Evolutionary conservation across 1,284 basidiomycete genomes (phyloP), one percentile per base, ranked within the genome.

Genomic region (Boletus sp.): DNA sequence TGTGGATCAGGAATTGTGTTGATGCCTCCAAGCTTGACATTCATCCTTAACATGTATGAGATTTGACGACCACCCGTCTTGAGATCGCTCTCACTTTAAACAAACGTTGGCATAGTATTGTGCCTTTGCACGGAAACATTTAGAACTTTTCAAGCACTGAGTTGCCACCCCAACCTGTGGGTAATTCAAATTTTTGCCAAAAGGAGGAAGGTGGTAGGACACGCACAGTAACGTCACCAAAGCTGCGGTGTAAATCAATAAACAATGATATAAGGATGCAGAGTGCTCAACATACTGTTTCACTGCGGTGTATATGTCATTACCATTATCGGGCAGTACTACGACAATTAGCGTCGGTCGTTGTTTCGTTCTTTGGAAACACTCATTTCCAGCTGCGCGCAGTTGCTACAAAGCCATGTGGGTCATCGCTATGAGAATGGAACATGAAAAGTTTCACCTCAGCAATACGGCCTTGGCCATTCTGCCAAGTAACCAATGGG

Each of bases 41-140:
- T 90, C 56, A 91, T 75, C 62, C 87, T 33, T 90, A 55, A 8
- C 37, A 2, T 9, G 8, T 30, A 3, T 60, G 33, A 51, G 46
- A 44, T 39, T 34, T 20, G 5, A 8, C 17, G 34, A 17, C 17
- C 10, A 30, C 16, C 22, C n/a, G n/a, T 13, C 35, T 14, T n/a
- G 39, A 46, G 27, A 41, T 37, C 17, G 29, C 14, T 26, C 76
- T 58, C 48, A 88, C 88, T 90, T 90, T n/a, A 90, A 64, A 53
- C 77, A 81, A 5, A 90, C 81, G 54, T 90, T 90, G 0, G 87
- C 84, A 49, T 74, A 90, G 59, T 89, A 90, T 54, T 89, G 87
- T 0, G 74, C 63, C 51, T 80, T 87, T 0, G 82, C 86, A 7
- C 73, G 66, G 50, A 67, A 73, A 58, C 82, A 84, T 56, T 85